Evolutionary conservation across 1,139 yeast species (phyloP).

Genomic region (Suhomyces taliae): DNA sequence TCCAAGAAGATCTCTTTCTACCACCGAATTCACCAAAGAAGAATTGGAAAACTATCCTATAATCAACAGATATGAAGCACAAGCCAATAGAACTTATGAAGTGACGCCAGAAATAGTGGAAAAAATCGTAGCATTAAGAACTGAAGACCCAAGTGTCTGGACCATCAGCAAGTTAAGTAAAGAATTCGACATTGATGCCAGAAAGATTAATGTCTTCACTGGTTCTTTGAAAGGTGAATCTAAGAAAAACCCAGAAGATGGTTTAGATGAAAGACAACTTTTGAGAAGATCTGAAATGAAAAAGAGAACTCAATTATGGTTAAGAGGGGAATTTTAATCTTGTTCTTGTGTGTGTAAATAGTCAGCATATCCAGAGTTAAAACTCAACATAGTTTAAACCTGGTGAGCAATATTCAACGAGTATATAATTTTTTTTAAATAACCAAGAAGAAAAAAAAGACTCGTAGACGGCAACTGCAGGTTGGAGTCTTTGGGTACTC

Average conservation of each 20-base stretch:
- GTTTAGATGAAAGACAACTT: conserved; percentile 33
- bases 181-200: conserved; percentile 47
- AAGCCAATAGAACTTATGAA: conserved; percentile 52
- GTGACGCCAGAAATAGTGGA: conserved; percentile 60
- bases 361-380: background rate
- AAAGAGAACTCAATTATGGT: conserved; percentile 62
- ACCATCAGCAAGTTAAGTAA: conserved; percentile 68
- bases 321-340: conserved; percentile 49
- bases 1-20: conserved; percentile 48
- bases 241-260: conserved; percentile 16
- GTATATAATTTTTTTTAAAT: background rate
- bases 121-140: conserved; percentile 64
- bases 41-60: conserved; percentile 57
- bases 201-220: conserved; percentile 31
- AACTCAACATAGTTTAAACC: background rate
- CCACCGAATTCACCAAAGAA: conserved; percentile 32
- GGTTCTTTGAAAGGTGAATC: conserved; percentile 15
- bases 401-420: background rate
- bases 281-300: conserved; percentile 37
- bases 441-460: background rate
- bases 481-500: too few species aligned
- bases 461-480: background rate
- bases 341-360: conserved; percentile 3
- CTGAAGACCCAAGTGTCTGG: conserved; percentile 61
- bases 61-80: conserved; percentile 31